phyloP scores from a whole-genome alignment of 768 basidiomycete species.

The Rhodotorula kratochvilovae region DNA sequence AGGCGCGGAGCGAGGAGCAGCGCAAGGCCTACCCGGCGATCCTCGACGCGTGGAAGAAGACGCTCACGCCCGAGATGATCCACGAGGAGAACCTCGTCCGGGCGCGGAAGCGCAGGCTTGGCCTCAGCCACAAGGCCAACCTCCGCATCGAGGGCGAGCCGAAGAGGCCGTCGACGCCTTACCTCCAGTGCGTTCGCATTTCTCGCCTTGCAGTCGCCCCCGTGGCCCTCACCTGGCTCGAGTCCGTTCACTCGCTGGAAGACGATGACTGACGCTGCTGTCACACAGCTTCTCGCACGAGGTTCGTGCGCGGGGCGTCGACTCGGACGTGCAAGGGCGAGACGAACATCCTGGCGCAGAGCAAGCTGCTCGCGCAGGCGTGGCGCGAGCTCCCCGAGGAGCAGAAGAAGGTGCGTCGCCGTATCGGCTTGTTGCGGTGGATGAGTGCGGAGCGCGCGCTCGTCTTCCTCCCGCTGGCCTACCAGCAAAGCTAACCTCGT shows the following conservation, averaged over 20 bases:
- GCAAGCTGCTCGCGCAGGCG: constrained; percentile 11
- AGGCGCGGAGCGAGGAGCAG: constrained; percentile 6
- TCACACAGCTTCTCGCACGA: constrained; percentile 13
- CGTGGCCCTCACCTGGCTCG: no score
- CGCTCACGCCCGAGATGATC: constrained; percentile 36
- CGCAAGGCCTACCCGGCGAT: constrained; percentile 27
- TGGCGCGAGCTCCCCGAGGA: constrained; percentile 16
- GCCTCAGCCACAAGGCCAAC: constrained; percentile 8
- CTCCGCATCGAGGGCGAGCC: constrained; percentile 26
- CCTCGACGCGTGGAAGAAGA: constrained; percentile 31
- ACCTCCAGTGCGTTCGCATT: constrained; percentile 13
- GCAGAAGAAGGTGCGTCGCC: constrained; percentile 30
- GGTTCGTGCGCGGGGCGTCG: constrained; percentile 1
- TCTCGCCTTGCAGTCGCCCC: neutral
- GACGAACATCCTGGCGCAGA: constrained; percentile 20
- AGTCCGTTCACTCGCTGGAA: no score
- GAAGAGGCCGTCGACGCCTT: constrained; percentile 24
- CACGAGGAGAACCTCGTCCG: constrained; percentile 34
- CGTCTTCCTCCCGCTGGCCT: no score
- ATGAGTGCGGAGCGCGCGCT: no score
- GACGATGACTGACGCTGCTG: neutral
- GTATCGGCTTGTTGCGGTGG: no score
- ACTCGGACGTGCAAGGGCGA: constrained; percentile 15
- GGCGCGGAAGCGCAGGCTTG: constrained; percentile 9
- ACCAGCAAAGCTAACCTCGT: neutral